These are phyloP conservation scores for Coprinopsis strossmayeri DNA, from an alignment of 768 basidiomycete genomes.

Conservation along the genomic window DNA sequence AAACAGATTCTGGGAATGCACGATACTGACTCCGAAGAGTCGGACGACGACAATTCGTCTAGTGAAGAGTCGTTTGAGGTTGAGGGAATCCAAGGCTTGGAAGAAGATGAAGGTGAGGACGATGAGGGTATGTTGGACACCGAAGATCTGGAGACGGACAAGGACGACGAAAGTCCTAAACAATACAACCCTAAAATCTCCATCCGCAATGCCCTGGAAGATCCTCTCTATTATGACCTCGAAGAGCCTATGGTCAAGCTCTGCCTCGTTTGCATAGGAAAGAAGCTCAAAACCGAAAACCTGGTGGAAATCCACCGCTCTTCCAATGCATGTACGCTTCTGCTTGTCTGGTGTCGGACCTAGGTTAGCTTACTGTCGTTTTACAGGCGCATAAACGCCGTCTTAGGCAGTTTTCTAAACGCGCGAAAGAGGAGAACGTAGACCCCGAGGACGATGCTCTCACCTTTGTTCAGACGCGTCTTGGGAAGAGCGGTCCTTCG, in stretches of 20 bases:
- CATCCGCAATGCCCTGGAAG: slow-evolving; percentile 50
- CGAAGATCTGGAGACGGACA: slow-evolving; percentile 12
- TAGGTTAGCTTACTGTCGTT: slow-evolving; percentile 6
- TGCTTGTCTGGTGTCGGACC: slow-evolving; percentile 9
- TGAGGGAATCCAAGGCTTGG: slow-evolving; percentile 5
- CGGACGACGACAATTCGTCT: slow-evolving; percentile 28
- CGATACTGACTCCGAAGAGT: slow-evolving; percentile 73
- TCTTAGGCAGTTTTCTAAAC: slow-evolving; percentile 40
- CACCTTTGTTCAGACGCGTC: slow-evolving; percentile 28
- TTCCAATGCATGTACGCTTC: slow-evolving; percentile 54
- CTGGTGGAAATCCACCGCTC: slow-evolving; percentile 53
- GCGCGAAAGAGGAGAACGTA: slow-evolving; percentile 28
- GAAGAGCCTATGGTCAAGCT: slow-evolving; percentile 47
- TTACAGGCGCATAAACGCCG: slow-evolving; percentile 60
- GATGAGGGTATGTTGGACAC: too few species aligned
- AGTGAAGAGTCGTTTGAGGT: slow-evolving; percentile 6
- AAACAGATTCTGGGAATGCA: slow-evolving; percentile 60
- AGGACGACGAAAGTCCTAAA: slow-evolving; percentile 19
- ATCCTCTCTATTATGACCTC: slow-evolving; percentile 59
- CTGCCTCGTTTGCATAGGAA: slow-evolving; percentile 69
- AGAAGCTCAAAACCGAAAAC: slow-evolving; percentile 52
- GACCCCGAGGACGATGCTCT: slow-evolving; percentile 43
- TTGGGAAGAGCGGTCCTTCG: slow-evolving; percentile 23
- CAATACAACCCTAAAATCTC: slow-evolving; percentile 35
- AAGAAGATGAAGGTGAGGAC: slow-evolving; percentile 19